Conservation (phyloP, 768 basidiomycete genomes). For the Boletellus ananas region DNA sequence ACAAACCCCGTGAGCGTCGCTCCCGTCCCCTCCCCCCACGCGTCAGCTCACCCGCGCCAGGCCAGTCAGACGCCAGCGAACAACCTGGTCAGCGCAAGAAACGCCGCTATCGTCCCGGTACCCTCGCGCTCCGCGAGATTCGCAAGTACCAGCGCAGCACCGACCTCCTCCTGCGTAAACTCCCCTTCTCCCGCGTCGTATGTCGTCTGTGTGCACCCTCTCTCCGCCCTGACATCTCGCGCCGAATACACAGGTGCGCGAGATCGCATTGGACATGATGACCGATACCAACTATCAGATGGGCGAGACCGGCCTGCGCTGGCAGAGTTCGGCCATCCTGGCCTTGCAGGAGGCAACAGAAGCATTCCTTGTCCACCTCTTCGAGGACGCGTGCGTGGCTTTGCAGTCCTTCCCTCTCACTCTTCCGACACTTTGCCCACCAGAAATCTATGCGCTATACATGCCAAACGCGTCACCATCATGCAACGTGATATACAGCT, state of each 20-base stretch:
- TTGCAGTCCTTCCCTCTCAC: not conserved
- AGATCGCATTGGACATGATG: slow-evolving; percentile 89
- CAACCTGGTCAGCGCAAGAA: slow-evolving; percentile 38
- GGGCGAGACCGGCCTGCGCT: slow-evolving; percentile 64
- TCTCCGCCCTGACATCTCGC: not conserved
- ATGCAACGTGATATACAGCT: slow-evolving; percentile 98
- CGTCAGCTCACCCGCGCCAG: slow-evolving; percentile 16
- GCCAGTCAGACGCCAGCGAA: slow-evolving; percentile 22
- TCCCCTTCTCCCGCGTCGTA: slow-evolving; percentile 91
- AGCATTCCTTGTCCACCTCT: slow-evolving; percentile 90
- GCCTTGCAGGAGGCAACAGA: slow-evolving; percentile 97
- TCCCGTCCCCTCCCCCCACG: slow-evolving; percentile 4
- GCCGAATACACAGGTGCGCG: slow-evolving; percentile 68
- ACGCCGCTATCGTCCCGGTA: slow-evolving; percentile 84
- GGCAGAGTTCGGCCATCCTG: slow-evolving; percentile 93
- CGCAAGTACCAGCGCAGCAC: slow-evolving; percentile 93
- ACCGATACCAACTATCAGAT: slow-evolving; percentile 65
- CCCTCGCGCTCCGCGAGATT: slow-evolving; percentile 87
- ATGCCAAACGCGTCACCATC: slow-evolving; percentile 96
- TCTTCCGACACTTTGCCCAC: slow-evolving; percentile 6
- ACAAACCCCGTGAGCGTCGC: slow-evolving; percentile 26
- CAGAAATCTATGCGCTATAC: slow-evolving; percentile 94
- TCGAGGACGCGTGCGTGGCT: slow-evolving; percentile 91
- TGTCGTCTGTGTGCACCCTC: slow-evolving; percentile 29
- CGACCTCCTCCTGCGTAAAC: slow-evolving; percentile 78